Evolutionary conservation across 75 land plant genomes (phyloP).

Genomic region (Sequoiadendron giganteum): DNA sequence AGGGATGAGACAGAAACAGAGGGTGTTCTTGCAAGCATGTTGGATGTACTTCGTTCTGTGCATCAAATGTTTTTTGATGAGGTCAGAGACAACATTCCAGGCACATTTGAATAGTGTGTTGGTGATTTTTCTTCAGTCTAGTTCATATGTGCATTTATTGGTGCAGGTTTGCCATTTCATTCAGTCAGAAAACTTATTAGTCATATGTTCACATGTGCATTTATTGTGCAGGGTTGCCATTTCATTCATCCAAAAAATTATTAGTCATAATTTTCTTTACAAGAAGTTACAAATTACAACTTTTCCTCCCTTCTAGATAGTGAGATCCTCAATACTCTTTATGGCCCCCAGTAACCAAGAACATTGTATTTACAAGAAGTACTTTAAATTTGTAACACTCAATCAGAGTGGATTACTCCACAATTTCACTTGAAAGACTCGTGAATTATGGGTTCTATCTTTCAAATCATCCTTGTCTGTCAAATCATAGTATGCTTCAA

Average conservation of each 20-base stretch:
- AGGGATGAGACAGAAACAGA: conserved; percentile 86
- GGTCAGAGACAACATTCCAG: conserved; percentile 9
- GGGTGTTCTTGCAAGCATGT: conserved; percentile 74
- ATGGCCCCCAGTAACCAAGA: not conserved
- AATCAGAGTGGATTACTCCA: not conserved
- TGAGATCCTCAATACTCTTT: not conserved
- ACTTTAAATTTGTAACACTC: not conserved
- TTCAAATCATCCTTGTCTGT: not conserved
- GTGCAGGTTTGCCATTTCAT: not conserved
- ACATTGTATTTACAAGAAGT: not conserved
- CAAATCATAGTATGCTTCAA: not conserved
- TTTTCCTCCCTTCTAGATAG: not conserved
- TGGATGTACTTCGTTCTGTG: conserved; percentile 56
- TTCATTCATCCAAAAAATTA: not conserved
- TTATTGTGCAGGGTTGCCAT: not conserved
- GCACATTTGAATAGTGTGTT: not conserved
- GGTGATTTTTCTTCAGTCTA: not conserved
- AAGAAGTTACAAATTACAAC: not conserved
- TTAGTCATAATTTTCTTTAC: not conserved
- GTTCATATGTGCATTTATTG: not conserved
- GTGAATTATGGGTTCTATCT: not conserved
- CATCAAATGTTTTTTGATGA: conserved; percentile 74
- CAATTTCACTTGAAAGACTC: too few relatives aligned
- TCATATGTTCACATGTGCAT: not conserved
- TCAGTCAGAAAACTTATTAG: not conserved